Evolutionary conservation across 192 early-diverging fungal genomes (phyloP), one percentile per base, ranked within the genome.

Genomic region (Spizellomyces punctatus): DNA sequence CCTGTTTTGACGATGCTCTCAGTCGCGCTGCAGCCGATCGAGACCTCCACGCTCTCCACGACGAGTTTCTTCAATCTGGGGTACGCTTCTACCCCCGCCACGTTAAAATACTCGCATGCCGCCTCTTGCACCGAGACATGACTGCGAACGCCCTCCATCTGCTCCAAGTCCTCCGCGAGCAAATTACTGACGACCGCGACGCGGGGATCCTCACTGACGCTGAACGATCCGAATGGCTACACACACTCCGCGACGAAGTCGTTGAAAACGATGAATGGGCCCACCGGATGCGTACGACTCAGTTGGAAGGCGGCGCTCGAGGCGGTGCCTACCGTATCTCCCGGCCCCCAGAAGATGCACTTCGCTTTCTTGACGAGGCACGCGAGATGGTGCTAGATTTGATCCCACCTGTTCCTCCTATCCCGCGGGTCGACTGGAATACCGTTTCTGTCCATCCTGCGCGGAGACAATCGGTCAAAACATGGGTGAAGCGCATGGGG

Each of bases 1-100:
- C 84, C n/a, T 86, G 80, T 56, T 81, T 83, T 60, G 84, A 86
- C 68, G 82, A 86, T 67, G 81, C 82, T 3, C 59, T 86, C 27
- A 78, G 73, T 47, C 73, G 84, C n/a, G 82, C 84, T 12, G 79
- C 78, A 8, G 80, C 77, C 21, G 80, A 86, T 21, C 76, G 77
- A 5, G 78, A 78, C n/a, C 75, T 86, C 16, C 84, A 84, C 57
- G 66, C 67, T 0, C 66, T 86, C 6, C 82, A 80, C 41, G 78
- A 82, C 57, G 66, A 73, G 12, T 86, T 73, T 52, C 52, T 86
- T 10, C 72, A 80, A 10, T 69, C 75, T 41, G 84, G 84, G 17
- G 69, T 86, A 8, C 67, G 64, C 12, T 82, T 86, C 49, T 66
- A 74, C 58, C 84, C 84, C 6, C 65, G 82, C 12, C 84, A 86